phyloP scores from a whole-genome alignment of 257 asterid genomes.

The Przewalskia tangutica region DNA sequence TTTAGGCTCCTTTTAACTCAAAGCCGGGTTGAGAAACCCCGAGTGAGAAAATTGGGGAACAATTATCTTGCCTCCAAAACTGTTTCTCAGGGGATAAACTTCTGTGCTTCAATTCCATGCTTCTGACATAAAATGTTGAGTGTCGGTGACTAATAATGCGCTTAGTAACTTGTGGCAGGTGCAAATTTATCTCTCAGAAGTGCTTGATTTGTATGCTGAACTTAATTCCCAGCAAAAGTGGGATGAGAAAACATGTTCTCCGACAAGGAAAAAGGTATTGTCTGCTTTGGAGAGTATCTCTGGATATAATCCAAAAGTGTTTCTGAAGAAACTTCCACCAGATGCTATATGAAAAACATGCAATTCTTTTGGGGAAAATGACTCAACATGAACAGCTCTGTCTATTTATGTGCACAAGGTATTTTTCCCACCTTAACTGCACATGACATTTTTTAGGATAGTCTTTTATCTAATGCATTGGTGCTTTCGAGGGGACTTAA shows the following conservation, averaged over 20 bases:
- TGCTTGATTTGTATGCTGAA: no score
- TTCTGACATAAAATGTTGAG: neutral
- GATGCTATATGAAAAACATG: conserved; percentile 95
- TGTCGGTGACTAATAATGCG: neutral
- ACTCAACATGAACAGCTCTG: conserved; percentile 91
- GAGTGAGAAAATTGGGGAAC: neutral
- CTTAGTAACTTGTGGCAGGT: conserved; percentile 37
- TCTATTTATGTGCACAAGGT: conserved; percentile 93
- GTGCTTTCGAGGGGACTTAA: neutral
- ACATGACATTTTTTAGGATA: neutral
- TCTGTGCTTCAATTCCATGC: neutral
- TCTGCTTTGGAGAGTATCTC: conserved; percentile 83
- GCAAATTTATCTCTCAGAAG: conserved; percentile 40
- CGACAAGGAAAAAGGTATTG: conserved; percentile 44
- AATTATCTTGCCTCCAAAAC: neutral
- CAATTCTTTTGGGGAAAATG: conserved; percentile 88
- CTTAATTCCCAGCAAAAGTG: no score
- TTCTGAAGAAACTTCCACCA: conserved; percentile 76
- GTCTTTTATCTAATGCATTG: neutral
- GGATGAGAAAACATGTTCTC: no score
- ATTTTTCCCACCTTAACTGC: conserved; percentile 9
- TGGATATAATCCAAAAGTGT: conserved; percentile 70
- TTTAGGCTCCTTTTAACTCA: neutral
- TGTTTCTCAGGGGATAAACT: neutral
- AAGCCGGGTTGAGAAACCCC: neutral